Evolutionary conservation across 768 basidiomycete species (phyloP).

Genomic region (Suillus clintonianus): DNA sequence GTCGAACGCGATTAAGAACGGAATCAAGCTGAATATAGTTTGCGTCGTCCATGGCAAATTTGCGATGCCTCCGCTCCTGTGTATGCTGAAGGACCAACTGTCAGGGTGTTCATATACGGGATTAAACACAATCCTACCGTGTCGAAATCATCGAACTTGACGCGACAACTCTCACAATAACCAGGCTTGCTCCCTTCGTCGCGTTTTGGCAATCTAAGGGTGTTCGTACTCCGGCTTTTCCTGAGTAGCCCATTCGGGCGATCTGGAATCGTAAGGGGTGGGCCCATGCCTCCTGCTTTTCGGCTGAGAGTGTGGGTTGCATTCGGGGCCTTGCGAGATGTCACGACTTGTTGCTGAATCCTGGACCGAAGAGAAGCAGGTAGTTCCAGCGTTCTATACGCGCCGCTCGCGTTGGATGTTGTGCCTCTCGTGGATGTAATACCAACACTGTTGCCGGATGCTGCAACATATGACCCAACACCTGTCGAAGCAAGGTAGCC

Average conservation of each 20-base stretch:
- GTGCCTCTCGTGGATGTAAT: slow-evolving; percentile 92
- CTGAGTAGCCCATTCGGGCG: slow-evolving; percentile 51
- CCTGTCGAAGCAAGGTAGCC: slow-evolving; percentile 65
- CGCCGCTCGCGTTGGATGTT: slow-evolving; percentile 60
- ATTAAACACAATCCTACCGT: slow-evolving; percentile 49
- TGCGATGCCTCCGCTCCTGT: slow-evolving; percentile 69
- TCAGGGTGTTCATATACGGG: background rate
- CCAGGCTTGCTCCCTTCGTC: slow-evolving; percentile 91
- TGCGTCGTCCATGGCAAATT: slow-evolving; percentile 73
- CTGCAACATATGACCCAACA: slow-evolving; percentile 70
- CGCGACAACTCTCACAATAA: slow-evolving; percentile 95
- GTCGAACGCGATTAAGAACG: slow-evolving; percentile 63
- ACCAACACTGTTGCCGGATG: slow-evolving; percentile 92
- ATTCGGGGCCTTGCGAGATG: slow-evolving; percentile 51
- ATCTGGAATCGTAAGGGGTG: slow-evolving; percentile 60
- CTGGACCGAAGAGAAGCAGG: slow-evolving; percentile 56
- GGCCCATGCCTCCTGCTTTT: slow-evolving; percentile 57
- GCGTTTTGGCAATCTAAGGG: slow-evolving; percentile 69
- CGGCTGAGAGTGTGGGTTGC: slow-evolving; percentile 5
- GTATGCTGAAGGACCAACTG: slow-evolving; percentile 59
- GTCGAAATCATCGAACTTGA: slow-evolving; percentile 87
- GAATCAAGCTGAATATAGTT: slow-evolving; percentile 83
- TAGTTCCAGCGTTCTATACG: slow-evolving; percentile 49
- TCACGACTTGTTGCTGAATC: slow-evolving; percentile 66
- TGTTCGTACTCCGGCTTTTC: slow-evolving; percentile 83